Base-by-base conservation (phyloP, 768 basidiomycete species). In the Paxillus rubicundulus region DNA sequence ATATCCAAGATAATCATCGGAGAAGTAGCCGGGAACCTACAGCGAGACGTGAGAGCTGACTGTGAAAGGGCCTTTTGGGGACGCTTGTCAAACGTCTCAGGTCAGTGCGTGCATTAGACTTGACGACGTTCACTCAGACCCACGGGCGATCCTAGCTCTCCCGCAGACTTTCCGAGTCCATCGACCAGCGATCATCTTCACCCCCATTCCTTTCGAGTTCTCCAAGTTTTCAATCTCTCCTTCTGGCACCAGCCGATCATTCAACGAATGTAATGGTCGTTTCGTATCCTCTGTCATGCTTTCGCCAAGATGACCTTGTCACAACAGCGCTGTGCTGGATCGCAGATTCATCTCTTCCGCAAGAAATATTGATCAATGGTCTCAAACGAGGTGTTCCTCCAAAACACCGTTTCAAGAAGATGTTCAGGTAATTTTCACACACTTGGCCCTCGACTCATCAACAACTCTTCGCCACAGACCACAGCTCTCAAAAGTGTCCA, bases 301-400 rank as follows among this genome's bases (percentile, higher is more conserved):
- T 40, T 49, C 27, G 45, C 45, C 59, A 17, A 51, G 34, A 37
- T 18, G 18, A 13, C 53, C 45, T 17, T 39, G 1, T 27, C 24
- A 28, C 47, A 27, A 39, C 63, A 91, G 90, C 88, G 0, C 66
- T 92, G 9, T 88, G 81, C 49, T 94, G 85, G 85, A 70, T 82
- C 2, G 78, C 83, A 13, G 82, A 82, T 44, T 72, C 76, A 0
- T 49, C 61, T 2, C 56, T 60, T n/a, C 54, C 71, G 5, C 64
- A 70, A 27, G 89, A 95, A 63, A 77, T 90, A 18, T 62, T 92
- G 42, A 88, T 89, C 57, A 89, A 89, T 55, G 91, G 92, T 2
- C 71, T 85, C n/a, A 85, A 80, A 60, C 83, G 91, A 41, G 91
- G 91, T 2, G 82, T 88, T 2, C 73, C 87, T 10, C 80, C 85